Conservation (phyloP, 306 rosid species). For the Citrullus amarus region DNA sequence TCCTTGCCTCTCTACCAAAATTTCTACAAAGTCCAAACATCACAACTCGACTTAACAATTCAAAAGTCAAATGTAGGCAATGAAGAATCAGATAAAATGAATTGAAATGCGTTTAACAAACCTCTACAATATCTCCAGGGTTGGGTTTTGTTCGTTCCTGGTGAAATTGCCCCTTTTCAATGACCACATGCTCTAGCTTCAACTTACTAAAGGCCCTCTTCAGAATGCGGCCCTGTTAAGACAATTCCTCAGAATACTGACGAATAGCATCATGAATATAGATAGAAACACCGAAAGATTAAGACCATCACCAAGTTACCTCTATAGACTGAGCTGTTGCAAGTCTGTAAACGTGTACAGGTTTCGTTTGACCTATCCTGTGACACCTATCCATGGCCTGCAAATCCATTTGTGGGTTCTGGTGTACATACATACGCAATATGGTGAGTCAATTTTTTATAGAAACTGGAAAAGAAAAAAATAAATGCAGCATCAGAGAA, state of each 20-base stretch:
- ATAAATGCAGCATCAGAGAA: neutral
- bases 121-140: constrained; percentile 31
- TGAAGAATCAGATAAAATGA: neutral
- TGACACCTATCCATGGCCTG: constrained; percentile 99
- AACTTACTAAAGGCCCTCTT: constrained; percentile 93
- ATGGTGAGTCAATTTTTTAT: neutral
- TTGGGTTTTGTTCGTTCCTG: constrained; percentile 43
- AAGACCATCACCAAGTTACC: constrained; percentile 25
- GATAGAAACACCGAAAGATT: neutral
- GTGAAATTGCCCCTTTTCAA: constrained; percentile 87
- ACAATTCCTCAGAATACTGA: neutral
- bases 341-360: constrained; percentile 96
- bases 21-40: neutral
- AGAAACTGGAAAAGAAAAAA: neutral
- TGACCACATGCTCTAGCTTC: constrained; percentile 93
- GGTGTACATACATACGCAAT: constrained; percentile 20
- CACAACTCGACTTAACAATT: neutral
- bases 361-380: constrained; percentile 90
- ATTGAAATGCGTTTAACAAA: constrained; percentile 17
- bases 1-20: neutral
- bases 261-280: neutral
- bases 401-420: constrained; percentile 98
- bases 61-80: neutral
- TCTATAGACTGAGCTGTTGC: constrained; percentile 91
- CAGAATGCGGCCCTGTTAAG: constrained; percentile 76